Base-by-base conservation (phyloP, 1,284 basidiomycete genomes). In the Ustilago bromivora region DNA sequence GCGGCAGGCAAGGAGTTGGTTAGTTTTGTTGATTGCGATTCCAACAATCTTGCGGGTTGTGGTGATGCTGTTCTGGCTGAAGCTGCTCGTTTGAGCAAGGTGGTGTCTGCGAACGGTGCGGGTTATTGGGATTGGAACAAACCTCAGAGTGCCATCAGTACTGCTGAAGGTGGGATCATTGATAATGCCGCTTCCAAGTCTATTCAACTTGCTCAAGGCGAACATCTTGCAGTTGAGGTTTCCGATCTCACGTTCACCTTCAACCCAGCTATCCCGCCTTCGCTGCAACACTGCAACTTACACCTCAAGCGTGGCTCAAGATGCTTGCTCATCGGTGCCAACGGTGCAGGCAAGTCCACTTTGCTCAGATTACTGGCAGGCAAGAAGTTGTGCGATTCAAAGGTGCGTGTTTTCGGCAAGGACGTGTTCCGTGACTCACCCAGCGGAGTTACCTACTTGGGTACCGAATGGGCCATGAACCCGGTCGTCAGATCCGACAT, bases 351-450 rank as follows among this genome's bases (percentile, higher is more conserved):
- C 28, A 99, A 99, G 87, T 96, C 95, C 32, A 99, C 96, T 1
- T 88, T 99, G 17, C 89, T 99, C 17, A 93, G 97, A 80, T 92
- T 99, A 67, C 89, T 98, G 6, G 96, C 97, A 0, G 96, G 96
- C 6, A 99, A 98, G 87, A 76, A 84, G 41, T 71, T 86, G 34
- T 79, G 79, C 64, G 74, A 82, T 32, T 71, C 77, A 23, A 69
- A 79, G 49, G 76, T 84, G 46, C 63, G 67, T 23, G 83, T 85
- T 9, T 85, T 85, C 51, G 84, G 82, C 19, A 80, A 80, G 47
- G 82, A 86, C 53, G 84, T 85, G 15, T 86, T 86, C 71, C 80
- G 77, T 40, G 74, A 82, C 1, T 80, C 81, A 2, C 84, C 83
- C 11, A 63, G 65, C 1, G 84, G 83, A 17, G 82, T 85, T 32